These are phyloP conservation scores for Dichotomopilus funicola DNA, from an alignment of 2,329 filamentous ascomycete species.

Conservation along the genomic window DNA sequence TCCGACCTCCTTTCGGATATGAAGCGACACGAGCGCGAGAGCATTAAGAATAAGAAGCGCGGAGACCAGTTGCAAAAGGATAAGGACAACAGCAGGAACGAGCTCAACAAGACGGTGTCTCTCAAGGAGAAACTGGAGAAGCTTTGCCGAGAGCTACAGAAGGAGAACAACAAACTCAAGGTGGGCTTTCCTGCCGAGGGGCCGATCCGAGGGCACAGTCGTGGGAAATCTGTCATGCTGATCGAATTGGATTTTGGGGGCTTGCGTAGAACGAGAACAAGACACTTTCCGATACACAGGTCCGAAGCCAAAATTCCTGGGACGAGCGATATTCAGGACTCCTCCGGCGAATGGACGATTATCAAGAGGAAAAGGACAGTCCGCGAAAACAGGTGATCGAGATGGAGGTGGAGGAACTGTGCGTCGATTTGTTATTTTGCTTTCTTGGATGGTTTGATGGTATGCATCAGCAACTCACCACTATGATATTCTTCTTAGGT, in stretches of 20 bases:
- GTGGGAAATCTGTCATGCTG: constrained; percentile 7
- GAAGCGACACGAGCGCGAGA: constrained; percentile 91
- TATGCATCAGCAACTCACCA: too few relatives aligned
- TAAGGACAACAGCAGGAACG: constrained; percentile 80
- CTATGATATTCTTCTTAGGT: constrained; percentile 39
- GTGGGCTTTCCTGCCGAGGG: constrained; percentile 37
- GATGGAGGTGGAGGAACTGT: constrained; percentile 86
- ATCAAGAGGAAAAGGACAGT: constrained; percentile 79
- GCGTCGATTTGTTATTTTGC: constrained; percentile 31
- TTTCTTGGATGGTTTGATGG: background rate
- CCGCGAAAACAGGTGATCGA: constrained; percentile 75
- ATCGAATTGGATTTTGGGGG: background rate
- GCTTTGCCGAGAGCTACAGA: constrained; percentile 84
- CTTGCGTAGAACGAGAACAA: constrained; percentile 78
- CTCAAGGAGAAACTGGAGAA: constrained; percentile 98
- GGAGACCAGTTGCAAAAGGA: constrained; percentile 94
- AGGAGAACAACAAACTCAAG: constrained; percentile 98
- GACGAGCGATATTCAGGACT: constrained; percentile 79
- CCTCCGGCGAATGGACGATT: constrained; percentile 77
- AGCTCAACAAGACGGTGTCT: constrained; percentile 81
- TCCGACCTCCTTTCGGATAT: constrained; percentile 88
- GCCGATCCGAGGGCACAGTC: background rate
- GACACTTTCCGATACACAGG: constrained; percentile 78
- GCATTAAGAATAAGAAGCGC: constrained; percentile 91
- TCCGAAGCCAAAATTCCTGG: constrained; percentile 72